Percentiles rank a stretch among this genome's conserved stretches.
These are phyloP conservation scores for Malassezia arunalokei DNA, from an alignment of 1,284 basidiomycete species.

Conservation along the genomic window DNA sequence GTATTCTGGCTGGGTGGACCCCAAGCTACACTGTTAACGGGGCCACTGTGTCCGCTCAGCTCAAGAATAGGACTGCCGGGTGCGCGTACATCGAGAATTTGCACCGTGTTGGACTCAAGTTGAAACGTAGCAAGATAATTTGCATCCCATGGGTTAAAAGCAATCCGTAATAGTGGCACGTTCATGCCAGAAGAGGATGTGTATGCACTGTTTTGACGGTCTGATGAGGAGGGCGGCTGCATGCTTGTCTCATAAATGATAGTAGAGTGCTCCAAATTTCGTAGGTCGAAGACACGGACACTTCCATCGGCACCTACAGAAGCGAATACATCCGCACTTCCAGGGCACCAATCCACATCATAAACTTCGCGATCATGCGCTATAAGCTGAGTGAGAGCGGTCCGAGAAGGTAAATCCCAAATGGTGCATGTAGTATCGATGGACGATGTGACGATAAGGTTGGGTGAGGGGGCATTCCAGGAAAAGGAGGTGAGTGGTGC, in stretches of 20 bases:
- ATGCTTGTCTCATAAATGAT: constrained; percentile 70
- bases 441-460: constrained; percentile 51
- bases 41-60: constrained; percentile 36
- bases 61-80: constrained; percentile 43
- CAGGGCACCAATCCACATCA: constrained; percentile 94
- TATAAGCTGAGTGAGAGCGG: constrained; percentile 76
- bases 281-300: constrained; percentile 86
- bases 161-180: constrained; percentile 40
- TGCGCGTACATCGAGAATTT: constrained; percentile 45
- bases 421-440: constrained; percentile 51
- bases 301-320: constrained; percentile 96
- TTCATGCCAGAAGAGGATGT: constrained; percentile 7
- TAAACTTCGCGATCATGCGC: constrained; percentile 98
- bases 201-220: neutral
- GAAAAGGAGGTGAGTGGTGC: constrained; percentile 45
- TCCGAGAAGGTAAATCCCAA: constrained; percentile 86
- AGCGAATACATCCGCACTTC: constrained; percentile 94
- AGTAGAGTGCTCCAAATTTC: constrained; percentile 91
- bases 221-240: constrained; percentile 16
- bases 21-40: constrained; percentile 44
- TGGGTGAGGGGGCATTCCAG: constrained; percentile 44
- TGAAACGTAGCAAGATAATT: constrained; percentile 47
- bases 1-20: constrained; percentile 35
- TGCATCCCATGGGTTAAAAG: constrained; percentile 46
- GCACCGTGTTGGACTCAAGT: constrained; percentile 39